Base-by-base conservation (phyloP, 192 early-diverging fungal species). In the Linderina pennispora region DNA sequence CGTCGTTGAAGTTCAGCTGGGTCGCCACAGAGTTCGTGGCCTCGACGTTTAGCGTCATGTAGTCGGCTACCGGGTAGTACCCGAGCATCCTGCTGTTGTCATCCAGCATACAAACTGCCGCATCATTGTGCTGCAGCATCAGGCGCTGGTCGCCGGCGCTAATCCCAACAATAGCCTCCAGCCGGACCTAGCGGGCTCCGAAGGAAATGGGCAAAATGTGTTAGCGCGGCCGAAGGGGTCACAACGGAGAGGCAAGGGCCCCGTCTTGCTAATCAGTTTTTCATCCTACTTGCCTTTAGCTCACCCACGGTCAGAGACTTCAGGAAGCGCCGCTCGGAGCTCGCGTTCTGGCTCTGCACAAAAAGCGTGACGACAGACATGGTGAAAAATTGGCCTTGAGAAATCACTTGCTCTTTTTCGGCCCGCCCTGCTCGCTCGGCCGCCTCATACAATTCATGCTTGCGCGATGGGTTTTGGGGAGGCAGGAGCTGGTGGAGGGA, bases 91-190 rank as follows among this genome's bases (percentile, higher is more conserved):
- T 58, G 22, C 69, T 58, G 38, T 76, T 52, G 45, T 87, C 82
- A 42, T 67, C 55, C 24, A 88, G 54, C 3, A 74, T 58, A 1
- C 74, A 69, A 8, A 84, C 53, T 17, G 65, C 47, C 3, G 43
- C 70, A 21, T 72, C 65, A 11, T 76, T 77, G 25, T 83, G 55
- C 37, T 78, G 76, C 4, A 95, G 75, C 5, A 55, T 47, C 8
- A 94, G 50, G 21, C 67, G 54, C 66, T 91, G 89, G 53, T 82
- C 79, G 1, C 47, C 33, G 8, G 78, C 53, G 15, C 87, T 82
- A 18, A 95, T 84, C 23, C 96, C 96, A 1, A 92, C 95, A 33
- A 99, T 90, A 14, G 90, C 84, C 45, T 91, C 92, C 4, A 99
- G 75, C 42, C 90, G 86, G 28, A 76, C 68, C 79, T 91, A 50